Conservation (phyloP, 2,329 filamentous ascomycete species). For the Alternaria gaisen region DNA sequence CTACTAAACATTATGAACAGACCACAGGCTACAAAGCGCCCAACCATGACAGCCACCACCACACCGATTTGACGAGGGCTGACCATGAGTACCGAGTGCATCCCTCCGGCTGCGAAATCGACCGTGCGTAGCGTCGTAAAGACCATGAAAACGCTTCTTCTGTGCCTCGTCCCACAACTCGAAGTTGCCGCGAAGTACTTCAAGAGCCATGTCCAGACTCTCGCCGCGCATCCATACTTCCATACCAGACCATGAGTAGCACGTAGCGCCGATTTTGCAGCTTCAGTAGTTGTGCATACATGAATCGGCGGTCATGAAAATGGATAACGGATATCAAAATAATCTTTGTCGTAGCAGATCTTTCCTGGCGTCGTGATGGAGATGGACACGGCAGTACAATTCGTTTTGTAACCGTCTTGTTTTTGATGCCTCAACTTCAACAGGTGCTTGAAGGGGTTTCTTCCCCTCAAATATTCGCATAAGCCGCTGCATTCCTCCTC, state of each 20-base stretch:
- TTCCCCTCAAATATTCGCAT: not conserved
- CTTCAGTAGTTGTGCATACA: not conserved
- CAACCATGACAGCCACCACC: not conserved
- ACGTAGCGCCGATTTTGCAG: conserved; percentile 5
- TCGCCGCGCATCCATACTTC: conserved; percentile 30
- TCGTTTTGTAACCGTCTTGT: not conserved
- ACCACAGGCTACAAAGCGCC: not conserved
- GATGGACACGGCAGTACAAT: not conserved
- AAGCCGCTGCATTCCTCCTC: not conserved
- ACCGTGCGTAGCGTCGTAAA: too few relatives aligned
- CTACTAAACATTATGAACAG: not conserved
- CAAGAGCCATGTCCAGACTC: conserved; percentile 32
- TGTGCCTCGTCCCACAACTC: too few relatives aligned
- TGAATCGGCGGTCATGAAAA: not conserved
- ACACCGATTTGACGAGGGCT: too few relatives aligned
- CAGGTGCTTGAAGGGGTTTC: not conserved
- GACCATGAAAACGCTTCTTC: too few relatives aligned
- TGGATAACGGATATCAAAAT: not conserved
- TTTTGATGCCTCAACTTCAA: not conserved
- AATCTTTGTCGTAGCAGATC: too few relatives aligned
- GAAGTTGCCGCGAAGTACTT: conserved; percentile 17
- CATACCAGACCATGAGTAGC: fast-evolving
- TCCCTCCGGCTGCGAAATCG: too few relatives aligned
- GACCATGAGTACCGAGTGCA: too few relatives aligned
- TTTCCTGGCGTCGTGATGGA: too few relatives aligned